Conservation (phyloP, 169 alveolate species). For the Plasmodium blacklocki region DNA sequence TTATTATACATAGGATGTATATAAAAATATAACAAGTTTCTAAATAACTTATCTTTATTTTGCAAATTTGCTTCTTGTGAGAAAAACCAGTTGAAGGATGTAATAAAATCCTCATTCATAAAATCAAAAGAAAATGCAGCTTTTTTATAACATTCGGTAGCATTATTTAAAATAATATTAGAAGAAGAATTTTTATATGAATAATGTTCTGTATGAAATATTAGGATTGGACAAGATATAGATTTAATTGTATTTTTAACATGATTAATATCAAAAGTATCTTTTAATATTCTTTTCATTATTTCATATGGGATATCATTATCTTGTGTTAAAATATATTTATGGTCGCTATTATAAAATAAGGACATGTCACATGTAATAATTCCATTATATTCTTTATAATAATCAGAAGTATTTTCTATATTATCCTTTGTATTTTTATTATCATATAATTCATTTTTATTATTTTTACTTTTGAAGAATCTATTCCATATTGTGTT, state of each 20-base stretch:
- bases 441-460: background rate
- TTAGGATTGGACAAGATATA: conserved; percentile 47
- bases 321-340: conserved; percentile 12
- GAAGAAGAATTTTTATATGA: conserved; percentile 55
- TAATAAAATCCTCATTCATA: conserved; percentile 69
- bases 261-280: conserved; percentile 62
- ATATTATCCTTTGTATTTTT: conserved; percentile 1
- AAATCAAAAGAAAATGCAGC: conserved; percentile 71
- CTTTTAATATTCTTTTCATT: conserved; percentile 68
- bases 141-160: conserved; percentile 31
- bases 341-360: conserved; percentile 17
- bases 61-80: conserved; percentile 29
- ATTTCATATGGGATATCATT: conserved; percentile 24
- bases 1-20: conserved; percentile 32
- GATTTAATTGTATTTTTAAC: conserved; percentile 47
- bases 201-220: conserved; percentile 58
- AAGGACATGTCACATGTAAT: conserved; percentile 59
- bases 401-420: background rate
- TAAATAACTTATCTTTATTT: conserved; percentile 39
- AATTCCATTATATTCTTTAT: conserved; percentile 23
- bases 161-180: conserved; percentile 39
- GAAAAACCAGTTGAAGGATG: conserved; percentile 61
- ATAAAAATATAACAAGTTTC: conserved; percentile 49
- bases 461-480: background rate
- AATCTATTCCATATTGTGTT: background rate